Percentiles rank a stretch among this genome's conserved stretches.
Conservation (phyloP, 805 yeast genomes). For the Candida broadrunensis region DNA sequence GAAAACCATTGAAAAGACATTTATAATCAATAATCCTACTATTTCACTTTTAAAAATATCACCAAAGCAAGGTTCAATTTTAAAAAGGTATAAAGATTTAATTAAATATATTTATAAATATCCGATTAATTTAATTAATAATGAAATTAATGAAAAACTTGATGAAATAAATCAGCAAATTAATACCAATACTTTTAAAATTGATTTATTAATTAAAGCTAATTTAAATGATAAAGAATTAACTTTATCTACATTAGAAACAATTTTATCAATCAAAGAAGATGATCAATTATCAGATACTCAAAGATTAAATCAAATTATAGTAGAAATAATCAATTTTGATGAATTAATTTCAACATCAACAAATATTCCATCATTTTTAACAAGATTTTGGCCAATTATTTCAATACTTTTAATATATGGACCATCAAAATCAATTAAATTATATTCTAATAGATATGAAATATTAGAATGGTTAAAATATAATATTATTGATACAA, state of each 20-base stretch:
- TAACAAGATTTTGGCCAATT: constrained; percentile 67
- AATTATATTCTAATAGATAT: constrained; percentile 48
- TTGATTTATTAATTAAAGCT: constrained; percentile 23
- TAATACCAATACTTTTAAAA: constrained; percentile 15
- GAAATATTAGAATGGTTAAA: constrained; percentile 56
- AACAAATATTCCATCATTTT: constrained; percentile 32
- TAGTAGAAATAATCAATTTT: constrained; percentile 9
- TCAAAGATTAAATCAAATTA: constrained; percentile 4
- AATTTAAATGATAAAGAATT: constrained; percentile 5
- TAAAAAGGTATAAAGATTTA: constrained; percentile 2
- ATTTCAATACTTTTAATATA: constrained; percentile 37
- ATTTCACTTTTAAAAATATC: constrained; percentile 9
- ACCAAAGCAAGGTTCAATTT: neutral
- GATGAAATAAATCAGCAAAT: constrained; percentile 17
- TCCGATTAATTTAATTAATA: constrained; percentile 20
- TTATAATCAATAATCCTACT: constrained; percentile 13
- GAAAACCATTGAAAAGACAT: constrained; percentile 5
- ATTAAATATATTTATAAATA: constrained; percentile 9
- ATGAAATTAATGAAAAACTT: constrained; percentile 24
- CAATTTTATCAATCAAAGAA: constrained; percentile 1
- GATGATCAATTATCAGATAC: neutral
- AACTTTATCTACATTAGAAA: constrained; percentile 9
- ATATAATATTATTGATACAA: constrained; percentile 60
- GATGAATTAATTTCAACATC: constrained; percentile 4
- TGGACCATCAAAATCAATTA: constrained; percentile 50